phyloP scores from a whole-genome alignment of 1,284 basidiomycete genomes.

The Fomitopsis schrenkii region DNA sequence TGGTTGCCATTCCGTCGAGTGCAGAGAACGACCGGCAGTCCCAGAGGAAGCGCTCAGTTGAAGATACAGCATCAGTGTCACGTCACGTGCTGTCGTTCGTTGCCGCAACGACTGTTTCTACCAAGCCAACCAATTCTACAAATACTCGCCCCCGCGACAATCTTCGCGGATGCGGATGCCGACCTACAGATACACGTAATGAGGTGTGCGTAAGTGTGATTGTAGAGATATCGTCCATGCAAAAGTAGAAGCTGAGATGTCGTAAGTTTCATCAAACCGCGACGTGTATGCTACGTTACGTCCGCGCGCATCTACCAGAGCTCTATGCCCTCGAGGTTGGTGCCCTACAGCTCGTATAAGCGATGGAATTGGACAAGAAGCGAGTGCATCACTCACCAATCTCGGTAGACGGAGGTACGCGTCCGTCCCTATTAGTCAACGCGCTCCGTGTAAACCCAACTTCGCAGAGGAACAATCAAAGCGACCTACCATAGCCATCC shows the following conservation, averaged over 20 bases:
- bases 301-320: slow-evolving; percentile 36
- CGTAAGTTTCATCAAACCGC: not conserved
- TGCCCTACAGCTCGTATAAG: slow-evolving; percentile 48
- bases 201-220: not conserved
- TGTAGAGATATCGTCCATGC: too few relatives aligned
- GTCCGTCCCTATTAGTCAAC: slow-evolving; percentile 58
- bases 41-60: not conserved
- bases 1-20: slow-evolving; percentile 20
- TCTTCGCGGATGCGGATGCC: not conserved
- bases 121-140: not conserved
- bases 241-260: too few relatives aligned
- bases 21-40: not conserved
- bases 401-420: slow-evolving; percentile 79
- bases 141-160: not conserved
- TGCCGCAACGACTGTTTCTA: not conserved
- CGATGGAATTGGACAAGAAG: not conserved
- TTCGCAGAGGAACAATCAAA: slow-evolving; percentile 14
- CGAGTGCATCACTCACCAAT: slow-evolving; percentile 47
- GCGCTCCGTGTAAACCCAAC: not conserved
- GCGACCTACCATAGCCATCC: slow-evolving; percentile 75
- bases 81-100: slow-evolving; percentile 16
- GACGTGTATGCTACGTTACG: not conserved
- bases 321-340: slow-evolving; percentile 79
- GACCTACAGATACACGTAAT: not conserved
- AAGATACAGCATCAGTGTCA: slow-evolving; percentile 8